Conservation (phyloP, 1,284 basidiomycete genomes). For the Heterobasidion parviporum region DNA sequence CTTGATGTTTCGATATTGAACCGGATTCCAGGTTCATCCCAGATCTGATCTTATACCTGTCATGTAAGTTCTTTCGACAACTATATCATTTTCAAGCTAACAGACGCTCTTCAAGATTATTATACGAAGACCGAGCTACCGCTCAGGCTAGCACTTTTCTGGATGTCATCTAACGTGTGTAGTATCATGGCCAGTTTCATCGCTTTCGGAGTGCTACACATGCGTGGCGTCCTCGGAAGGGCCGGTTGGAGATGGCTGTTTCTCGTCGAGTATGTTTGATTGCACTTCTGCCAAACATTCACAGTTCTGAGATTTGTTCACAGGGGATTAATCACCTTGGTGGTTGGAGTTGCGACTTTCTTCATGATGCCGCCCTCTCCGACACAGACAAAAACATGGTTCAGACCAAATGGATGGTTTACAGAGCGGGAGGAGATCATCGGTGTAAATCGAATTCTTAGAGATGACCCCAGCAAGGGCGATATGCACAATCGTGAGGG, state of each 20-base stretch:
- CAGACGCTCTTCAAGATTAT: conserved; percentile 32
- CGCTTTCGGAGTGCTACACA: conserved; percentile 53
- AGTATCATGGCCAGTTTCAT: conserved; percentile 52
- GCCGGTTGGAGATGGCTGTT: conserved; percentile 41
- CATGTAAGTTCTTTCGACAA: conserved; percentile 32
- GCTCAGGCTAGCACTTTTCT: conserved; percentile 59
- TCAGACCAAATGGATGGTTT: conserved; percentile 67
- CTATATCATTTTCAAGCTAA: not conserved
- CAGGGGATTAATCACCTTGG: conserved; percentile 42
- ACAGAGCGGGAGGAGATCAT: conserved; percentile 47
- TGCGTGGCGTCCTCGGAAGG: conserved; percentile 47
- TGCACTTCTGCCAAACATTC: too few species aligned
- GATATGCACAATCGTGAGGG: conserved; percentile 78
- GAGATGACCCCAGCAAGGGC: conserved; percentile 64
- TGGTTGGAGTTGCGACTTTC: conserved; percentile 54
- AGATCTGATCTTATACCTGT: conserved; percentile 58
- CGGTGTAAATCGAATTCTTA: conserved; percentile 47
- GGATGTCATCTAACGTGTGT: conserved; percentile 51
- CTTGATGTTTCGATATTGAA: too few species aligned
- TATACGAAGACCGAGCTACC: conserved; percentile 65
- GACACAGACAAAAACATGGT: conserved; percentile 61
- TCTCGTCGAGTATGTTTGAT: conserved; percentile 38
- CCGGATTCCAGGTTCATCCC: conserved; percentile 45
- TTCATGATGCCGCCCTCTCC: conserved; percentile 65
- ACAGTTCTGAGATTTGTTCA: not conserved